Evolutionary conservation across 1,284 basidiomycete genomes (phyloP).

Genomic region (Irpex rosettiformis): DNA sequence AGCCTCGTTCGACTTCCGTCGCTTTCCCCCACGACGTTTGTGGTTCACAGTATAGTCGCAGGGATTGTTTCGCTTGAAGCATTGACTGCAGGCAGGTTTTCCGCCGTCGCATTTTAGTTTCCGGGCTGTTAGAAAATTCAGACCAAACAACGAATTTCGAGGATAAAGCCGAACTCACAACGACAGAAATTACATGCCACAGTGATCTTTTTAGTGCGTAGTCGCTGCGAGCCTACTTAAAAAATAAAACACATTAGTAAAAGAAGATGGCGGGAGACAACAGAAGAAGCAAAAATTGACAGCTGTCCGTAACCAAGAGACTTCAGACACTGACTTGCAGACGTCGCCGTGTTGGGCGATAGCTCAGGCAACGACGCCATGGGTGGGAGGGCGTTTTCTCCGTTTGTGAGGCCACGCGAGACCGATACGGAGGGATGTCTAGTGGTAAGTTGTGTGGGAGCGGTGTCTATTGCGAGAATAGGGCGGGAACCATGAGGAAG

Average conservation of each 20-base stretch:
- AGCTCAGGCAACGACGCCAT: conserved; percentile 26
- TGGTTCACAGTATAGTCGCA: conserved; percentile 79
- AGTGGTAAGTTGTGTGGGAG: conserved; percentile 39
- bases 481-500: conserved; percentile 54
- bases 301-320: conserved; percentile 5
- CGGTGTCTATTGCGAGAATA: conserved; percentile 69
- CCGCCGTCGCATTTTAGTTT: conserved; percentile 84
- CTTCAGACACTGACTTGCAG: conserved; percentile 27
- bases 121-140: conserved; percentile 46
- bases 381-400: conserved; percentile 5
- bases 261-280: conserved; percentile 10
- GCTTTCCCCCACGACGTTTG: conserved; percentile 61
- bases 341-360: conserved; percentile 28
- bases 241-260: conserved; percentile 3
- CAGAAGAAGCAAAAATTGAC: conserved; percentile 6
- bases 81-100: conserved; percentile 74
- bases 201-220: conserved; percentile 74
- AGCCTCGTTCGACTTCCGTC: conserved; percentile 51
- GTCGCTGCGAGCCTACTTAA: conserved; percentile 38
- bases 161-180: conserved; percentile 45
- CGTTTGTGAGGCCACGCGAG: conserved; percentile 16
- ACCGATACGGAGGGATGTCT: conserved; percentile 20
- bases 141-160: neutral
- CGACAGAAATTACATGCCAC: conserved; percentile 85
- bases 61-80: conserved; percentile 65